phyloP scores from a whole-genome alignment of 2,329 filamentous ascomycete species.

The Exophiala sp. region DNA sequence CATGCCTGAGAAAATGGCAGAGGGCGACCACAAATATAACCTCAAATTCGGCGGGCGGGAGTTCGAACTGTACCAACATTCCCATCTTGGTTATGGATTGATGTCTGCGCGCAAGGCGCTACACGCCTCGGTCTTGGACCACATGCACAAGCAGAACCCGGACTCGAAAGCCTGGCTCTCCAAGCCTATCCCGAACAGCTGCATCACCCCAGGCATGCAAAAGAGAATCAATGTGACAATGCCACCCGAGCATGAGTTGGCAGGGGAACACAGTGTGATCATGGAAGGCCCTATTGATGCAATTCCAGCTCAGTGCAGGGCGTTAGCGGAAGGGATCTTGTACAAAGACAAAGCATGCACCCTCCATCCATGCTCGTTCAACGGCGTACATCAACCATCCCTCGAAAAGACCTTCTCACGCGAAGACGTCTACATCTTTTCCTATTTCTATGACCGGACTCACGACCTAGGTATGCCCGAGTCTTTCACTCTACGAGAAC shows the following conservation, averaged over 20 bases:
- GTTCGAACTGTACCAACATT: slow-evolving; percentile 95
- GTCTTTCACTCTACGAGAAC: slow-evolving; percentile 83
- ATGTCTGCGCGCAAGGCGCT: slow-evolving; percentile 91
- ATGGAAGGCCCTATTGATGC: slow-evolving; percentile 77
- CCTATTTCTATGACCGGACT: slow-evolving; percentile 95
- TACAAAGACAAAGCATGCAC: slow-evolving; percentile 77
- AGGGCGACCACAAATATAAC: slow-evolving; percentile 93
- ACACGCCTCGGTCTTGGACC: slow-evolving; percentile 67
- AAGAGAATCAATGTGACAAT: slow-evolving; percentile 69
- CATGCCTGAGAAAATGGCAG: slow-evolving; percentile 75
- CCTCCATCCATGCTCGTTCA: slow-evolving; percentile 93
- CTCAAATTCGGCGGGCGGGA: slow-evolving; percentile 83
- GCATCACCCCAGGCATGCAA: slow-evolving; percentile 73
- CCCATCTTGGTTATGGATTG: slow-evolving; percentile 90
- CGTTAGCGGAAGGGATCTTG: slow-evolving; percentile 81
- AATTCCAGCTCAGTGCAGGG: slow-evolving; percentile 79
- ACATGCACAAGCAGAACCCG: slow-evolving; percentile 59
- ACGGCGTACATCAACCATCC: slow-evolving; percentile 89
- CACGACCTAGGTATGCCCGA: slow-evolving; percentile 96
- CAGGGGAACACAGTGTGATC: slow-evolving; percentile 62
- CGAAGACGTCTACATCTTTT: slow-evolving; percentile 94
- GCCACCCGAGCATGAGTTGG: slow-evolving; percentile 59
- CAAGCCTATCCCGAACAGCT: slow-evolving; percentile 71
- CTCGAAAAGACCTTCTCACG: slow-evolving; percentile 84
- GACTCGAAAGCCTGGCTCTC: slow-evolving; percentile 61